A percentile compares a stretch with the other conserved stretches of the same genome.
phyloP scores from a whole-genome alignment of 2,329 filamentous ascomycete species.

The Aspergillus ochraceoroseus region DNA sequence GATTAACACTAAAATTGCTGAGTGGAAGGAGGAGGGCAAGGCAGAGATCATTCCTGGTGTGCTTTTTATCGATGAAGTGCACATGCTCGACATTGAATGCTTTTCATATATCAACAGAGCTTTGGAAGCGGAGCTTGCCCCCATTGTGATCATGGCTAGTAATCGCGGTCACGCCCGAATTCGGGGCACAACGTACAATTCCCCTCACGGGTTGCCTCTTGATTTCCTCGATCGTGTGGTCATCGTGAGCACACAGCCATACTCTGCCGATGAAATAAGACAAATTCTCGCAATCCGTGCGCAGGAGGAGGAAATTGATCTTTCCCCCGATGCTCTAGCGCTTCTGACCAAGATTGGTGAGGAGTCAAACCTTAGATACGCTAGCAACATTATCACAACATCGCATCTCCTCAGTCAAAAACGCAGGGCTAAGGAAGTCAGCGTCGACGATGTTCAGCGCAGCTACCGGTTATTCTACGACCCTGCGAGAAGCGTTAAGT shows the following conservation, averaged over 20 bases:
- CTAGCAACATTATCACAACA: conserved; percentile 96
- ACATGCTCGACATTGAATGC: conserved; percentile 99
- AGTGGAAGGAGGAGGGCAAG: conserved; percentile 99
- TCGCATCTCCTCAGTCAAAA: conserved; percentile 83
- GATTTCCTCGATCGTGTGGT: conserved; percentile 95
- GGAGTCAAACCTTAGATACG: conserved; percentile 87
- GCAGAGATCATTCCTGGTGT: conserved; percentile 96
- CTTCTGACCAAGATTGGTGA: conserved; percentile 93
- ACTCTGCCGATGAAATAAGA: conserved; percentile 76
- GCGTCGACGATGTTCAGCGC: conserved; percentile 81
- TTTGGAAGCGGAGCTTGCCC: conserved; percentile 87
- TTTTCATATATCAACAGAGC: conserved; percentile 98
- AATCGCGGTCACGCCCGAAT: conserved; percentile 90
- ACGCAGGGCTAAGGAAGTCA: conserved; percentile 76
- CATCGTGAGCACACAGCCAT: conserved; percentile 89
- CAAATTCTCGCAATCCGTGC: conserved; percentile 91
- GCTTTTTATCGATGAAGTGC: conserved; percentile 96
- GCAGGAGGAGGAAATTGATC: conserved; percentile 90
- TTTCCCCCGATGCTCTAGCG: conserved; percentile 82
- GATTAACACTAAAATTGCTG: conserved; percentile 97
- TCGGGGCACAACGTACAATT: conserved; percentile 86
- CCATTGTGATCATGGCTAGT: conserved; percentile 98
- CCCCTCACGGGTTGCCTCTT: conserved; percentile 86
- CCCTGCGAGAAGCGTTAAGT: conserved; percentile 77
- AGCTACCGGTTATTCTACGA: conserved; percentile 96